Evolutionary conservation across 805 yeast genomes (phyloP), one percentile per base, ranked within the genome.

Genomic region (Clavispora carvajalis): DNA sequence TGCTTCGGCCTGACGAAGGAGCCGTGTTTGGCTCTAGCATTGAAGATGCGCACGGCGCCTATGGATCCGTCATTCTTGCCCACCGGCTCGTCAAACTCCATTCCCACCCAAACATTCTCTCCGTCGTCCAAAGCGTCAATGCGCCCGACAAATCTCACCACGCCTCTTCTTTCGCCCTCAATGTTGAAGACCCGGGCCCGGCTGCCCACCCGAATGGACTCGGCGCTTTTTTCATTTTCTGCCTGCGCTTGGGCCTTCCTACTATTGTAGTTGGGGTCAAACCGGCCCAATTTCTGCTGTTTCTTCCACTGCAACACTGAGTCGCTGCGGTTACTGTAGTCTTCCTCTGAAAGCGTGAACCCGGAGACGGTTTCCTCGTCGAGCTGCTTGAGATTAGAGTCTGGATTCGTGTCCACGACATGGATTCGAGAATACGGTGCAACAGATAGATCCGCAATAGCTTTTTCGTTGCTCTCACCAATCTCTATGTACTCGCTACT

Each of bases 61-160:
- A 88, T 65, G 16, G 77, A 62, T 0, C 98, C 98, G 54, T 87
- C 78, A 54, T 90, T 87, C 58, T 84, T 87, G 5, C 98, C 98
- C 7, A 76, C 74, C 0, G 97, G 91, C 49, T 85, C 88, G 51
- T 85, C 93, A 40, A 89, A 80, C 51, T 82, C 85, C 3, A 91
- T 75, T 0, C 97, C 98, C 22, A 85, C 74, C 96, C 97, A 91
- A 1, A 62, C 49, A 15, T 51, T 49, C 25, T 67, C 74, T 2
- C 69, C 73, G 11, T 57, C 57, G 36, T 78, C 80, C 36, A 89
- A 74, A 29, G 73, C 79, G 0, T 77, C 69, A 1, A 91, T 77
- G 29, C 60, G 62, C 2, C 98, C 98, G 11, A 89, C 64, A 53
- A 63, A 91, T 42, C 71, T 65, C 22, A 91, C 73, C n/a, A 69